These are phyloP conservation scores for Cutaneotrichosporon curvatum DNA, from an alignment of 1,284 basidiomycete species.

Conservation along the genomic window DNA sequence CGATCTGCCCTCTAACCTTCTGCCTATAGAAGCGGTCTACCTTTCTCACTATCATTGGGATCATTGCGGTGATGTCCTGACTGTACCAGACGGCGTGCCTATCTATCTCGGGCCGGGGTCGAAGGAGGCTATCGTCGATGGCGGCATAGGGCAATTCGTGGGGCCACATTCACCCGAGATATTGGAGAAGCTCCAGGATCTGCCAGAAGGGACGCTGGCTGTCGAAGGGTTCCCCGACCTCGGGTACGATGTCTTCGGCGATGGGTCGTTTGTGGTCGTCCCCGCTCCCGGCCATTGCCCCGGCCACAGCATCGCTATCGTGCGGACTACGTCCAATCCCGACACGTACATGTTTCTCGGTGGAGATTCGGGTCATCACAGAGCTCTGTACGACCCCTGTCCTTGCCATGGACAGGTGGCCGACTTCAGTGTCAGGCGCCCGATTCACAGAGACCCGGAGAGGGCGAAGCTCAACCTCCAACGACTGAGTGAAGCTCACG, in stretches of 20 bases:
- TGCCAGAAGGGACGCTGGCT: neutral
- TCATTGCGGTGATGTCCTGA: conserved; percentile 3
- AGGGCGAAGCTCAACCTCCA: neutral
- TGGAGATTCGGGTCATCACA: conserved; percentile 5
- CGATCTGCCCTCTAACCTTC: neutral
- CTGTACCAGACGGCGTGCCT: neutral
- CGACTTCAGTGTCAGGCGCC: neutral
- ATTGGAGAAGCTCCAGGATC: neutral
- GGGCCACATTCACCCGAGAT: neutral
- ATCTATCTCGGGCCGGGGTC: conserved; percentile 3
- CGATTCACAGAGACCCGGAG: conserved; percentile 2
- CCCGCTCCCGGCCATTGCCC: conserved; percentile 6
- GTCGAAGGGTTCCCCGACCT: neutral
- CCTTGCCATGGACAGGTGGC: conserved; percentile 1
- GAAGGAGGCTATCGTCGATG: neutral
- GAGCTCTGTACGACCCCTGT: conserved; percentile 6
- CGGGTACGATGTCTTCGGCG: conserved; percentile 7
- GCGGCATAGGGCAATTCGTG: neutral
- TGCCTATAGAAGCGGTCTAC: conserved; percentile 2
- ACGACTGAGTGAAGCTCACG: conserved; percentile 3
- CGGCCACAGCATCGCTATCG: conserved; percentile 5
- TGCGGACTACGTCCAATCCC: neutral
- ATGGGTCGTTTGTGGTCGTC: conserved; percentile 4
- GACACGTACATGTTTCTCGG: conserved; percentile 9
- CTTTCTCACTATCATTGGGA: conserved; percentile 10